A percentile compares a stretch with the other conserved stretches of the same genome.
These are phyloP conservation scores for Phoenix dactylifera DNA, from an alignment of 176 grass and related monocot genomes.

Conservation along the genomic window DNA sequence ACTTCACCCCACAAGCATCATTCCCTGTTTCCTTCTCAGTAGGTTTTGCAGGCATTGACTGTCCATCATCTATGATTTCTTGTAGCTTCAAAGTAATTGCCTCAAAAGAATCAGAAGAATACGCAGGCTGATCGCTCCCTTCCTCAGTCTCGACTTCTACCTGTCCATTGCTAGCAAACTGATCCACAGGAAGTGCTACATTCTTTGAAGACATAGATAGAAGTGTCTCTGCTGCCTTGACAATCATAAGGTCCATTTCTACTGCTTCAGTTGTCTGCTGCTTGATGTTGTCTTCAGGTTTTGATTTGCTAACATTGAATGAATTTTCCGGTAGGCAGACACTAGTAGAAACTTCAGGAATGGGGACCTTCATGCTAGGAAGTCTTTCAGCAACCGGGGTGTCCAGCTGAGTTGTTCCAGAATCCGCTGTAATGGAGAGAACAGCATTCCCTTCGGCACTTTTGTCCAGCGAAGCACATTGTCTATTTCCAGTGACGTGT, in stretches of 20 bases:
- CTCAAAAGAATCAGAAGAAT: slow-evolving; percentile 59
- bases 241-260: slow-evolving; percentile 18
- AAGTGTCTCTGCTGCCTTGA: slow-evolving; percentile 54
- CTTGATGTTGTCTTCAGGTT: slow-evolving; percentile 10
- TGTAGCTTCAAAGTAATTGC: slow-evolving; percentile 34
- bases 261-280: slow-evolving; percentile 16
- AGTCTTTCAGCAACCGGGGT: neutral
- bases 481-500: slow-evolving; percentile 8
- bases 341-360: slow-evolving; percentile 15
- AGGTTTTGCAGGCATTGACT: slow-evolving; percentile 27
- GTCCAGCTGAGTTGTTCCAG: neutral
- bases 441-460: neutral
- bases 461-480: neutral
- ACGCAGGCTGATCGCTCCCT: slow-evolving; percentile 18
- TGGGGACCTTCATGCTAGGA: neutral
- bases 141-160: slow-evolving; percentile 3
- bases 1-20: slow-evolving; percentile 36
- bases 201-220: slow-evolving; percentile 47
- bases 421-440: neutral
- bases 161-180: slow-evolving; percentile 6
- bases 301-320: slow-evolving; percentile 5
- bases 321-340: neutral
- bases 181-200: slow-evolving; percentile 2
- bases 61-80: slow-evolving; percentile 52
- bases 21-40: slow-evolving; percentile 30